phyloP scores from a whole-genome alignment of 1,284 basidiomycete species.

The Cystobasidiaceae sp. region DNA sequence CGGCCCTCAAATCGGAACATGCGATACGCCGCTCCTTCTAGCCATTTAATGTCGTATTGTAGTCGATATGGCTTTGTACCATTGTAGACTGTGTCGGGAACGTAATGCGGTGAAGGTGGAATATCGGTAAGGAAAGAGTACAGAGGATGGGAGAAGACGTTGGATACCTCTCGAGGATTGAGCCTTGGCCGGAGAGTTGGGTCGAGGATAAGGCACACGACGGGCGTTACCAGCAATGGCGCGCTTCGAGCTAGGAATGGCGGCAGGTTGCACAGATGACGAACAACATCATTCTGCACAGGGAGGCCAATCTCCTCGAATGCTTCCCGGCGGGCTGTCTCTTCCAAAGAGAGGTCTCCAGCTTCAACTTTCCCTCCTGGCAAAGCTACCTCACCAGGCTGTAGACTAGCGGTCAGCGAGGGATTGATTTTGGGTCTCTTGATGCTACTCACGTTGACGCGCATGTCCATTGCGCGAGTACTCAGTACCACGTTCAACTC shows the following conservation, averaged over 20 bases:
- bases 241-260: slow-evolving; percentile 36
- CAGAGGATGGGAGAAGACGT: slow-evolving; percentile 40
- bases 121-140: slow-evolving; percentile 33
- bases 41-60: slow-evolving; percentile 37
- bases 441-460: slow-evolving; percentile 27
- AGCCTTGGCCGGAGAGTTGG: slow-evolving; percentile 33
- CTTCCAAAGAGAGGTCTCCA: slow-evolving; percentile 37
- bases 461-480: slow-evolving; percentile 25
- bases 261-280: slow-evolving; percentile 37
- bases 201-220: slow-evolving; percentile 17
- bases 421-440: no score
- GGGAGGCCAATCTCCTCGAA: slow-evolving; percentile 42
- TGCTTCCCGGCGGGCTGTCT: slow-evolving; percentile 41
- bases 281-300: slow-evolving; percentile 33
- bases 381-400: slow-evolving; percentile 42
- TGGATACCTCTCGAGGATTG: slow-evolving; percentile 36
- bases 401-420: background rate
- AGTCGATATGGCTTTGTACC: slow-evolving; percentile 34
- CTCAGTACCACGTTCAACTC: slow-evolving; percentile 27
- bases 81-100: slow-evolving; percentile 7
- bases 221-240: slow-evolving; percentile 39
- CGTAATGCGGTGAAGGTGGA: slow-evolving; percentile 9
- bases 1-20: slow-evolving; percentile 38
- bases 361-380: slow-evolving; percentile 41
- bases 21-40: slow-evolving; percentile 33